Evolutionary conservation across 352 stramenopile genomes (phyloP).

Genomic region (Achlya hypogyna): DNA sequence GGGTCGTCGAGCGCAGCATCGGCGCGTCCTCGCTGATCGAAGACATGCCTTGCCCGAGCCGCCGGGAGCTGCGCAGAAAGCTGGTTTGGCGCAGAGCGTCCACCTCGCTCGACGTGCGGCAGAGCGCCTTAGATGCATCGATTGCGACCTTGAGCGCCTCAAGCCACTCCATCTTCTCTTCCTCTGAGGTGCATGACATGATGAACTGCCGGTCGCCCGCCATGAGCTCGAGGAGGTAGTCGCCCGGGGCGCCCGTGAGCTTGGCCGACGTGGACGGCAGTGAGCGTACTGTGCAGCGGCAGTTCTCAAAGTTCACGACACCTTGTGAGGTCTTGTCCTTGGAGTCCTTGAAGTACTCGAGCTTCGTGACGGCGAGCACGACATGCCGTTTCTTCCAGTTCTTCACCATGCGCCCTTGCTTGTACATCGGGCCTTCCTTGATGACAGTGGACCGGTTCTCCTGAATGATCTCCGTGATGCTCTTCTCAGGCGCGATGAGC

Average conservation of each 20-base stretch:
- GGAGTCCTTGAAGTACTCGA: slow-evolving; percentile 16
- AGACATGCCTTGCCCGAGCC: not conserved
- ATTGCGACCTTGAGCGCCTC: slow-evolving; percentile 10
- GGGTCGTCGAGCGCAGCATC: not conserved
- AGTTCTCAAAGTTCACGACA: slow-evolving; percentile 16
- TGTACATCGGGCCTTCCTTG: slow-evolving; percentile 18
- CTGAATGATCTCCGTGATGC: slow-evolving; percentile 12
- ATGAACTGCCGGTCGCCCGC: slow-evolving; percentile 7
- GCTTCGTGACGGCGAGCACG: slow-evolving; percentile 9
- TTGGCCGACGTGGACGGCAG: slow-evolving; percentile 5
- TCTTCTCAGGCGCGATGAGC: not conserved
- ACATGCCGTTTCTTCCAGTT: slow-evolving; percentile 15
- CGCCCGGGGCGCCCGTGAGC: not conserved
- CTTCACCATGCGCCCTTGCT: slow-evolving; percentile 16
- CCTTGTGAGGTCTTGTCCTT: slow-evolving; percentile 5
- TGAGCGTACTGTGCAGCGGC: slow-evolving; percentile 8
- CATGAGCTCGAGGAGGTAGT: slow-evolving; percentile 10
- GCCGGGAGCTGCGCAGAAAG: not conserved
- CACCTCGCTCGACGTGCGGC: not conserved
- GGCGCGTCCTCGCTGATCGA: not conserved
- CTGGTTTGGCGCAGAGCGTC: not conserved
- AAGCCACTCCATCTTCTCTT: slow-evolving; percentile 11
- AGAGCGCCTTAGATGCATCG: slow-evolving; percentile 9
- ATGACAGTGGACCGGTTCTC: slow-evolving; percentile 4
- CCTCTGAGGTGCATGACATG: slow-evolving; percentile 12